Evolutionary conservation across 805 yeast species (phyloP).

Genomic region (Suhomyces prunicola): DNA sequence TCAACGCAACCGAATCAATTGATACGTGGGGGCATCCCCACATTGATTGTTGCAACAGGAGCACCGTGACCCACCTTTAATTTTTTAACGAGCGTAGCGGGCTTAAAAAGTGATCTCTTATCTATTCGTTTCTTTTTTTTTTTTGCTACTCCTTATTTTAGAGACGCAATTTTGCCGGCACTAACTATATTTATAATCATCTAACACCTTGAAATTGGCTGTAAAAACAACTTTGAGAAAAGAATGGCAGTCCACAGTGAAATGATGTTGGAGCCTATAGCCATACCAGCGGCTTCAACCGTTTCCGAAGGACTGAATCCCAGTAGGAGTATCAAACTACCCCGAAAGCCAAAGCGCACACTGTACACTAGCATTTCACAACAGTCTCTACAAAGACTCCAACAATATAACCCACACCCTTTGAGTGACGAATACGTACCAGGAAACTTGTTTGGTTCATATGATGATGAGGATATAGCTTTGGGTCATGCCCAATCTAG

Average conservation of each 20-base stretch:
- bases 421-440: slow-evolving; percentile 8
- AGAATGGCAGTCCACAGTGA: slow-evolving; percentile 1
- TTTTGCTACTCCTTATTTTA: background rate
- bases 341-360: background rate
- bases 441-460: background rate
- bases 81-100: background rate
- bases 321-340: background rate
- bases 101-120: slow-evolving; percentile 1
- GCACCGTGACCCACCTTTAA: background rate
- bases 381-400: slow-evolving; percentile 2
- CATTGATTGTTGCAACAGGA: background rate
- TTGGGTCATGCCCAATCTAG: background rate
- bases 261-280: slow-evolving; percentile 1
- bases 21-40: background rate
- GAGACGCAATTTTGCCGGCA: background rate
- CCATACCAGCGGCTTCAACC: background rate
- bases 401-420: slow-evolving; percentile 3
- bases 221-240: background rate
- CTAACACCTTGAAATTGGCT: background rate
- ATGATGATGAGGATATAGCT: slow-evolving; percentile 1
- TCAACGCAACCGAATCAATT: background rate
- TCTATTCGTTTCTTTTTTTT: slow-evolving; percentile 1
- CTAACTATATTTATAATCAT: background rate
- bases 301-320: background rate
- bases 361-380: slow-evolving; percentile 3